Evolutionary conservation across 2,329 filamentous ascomycete genomes (phyloP), one percentile per base, ranked within the genome.

Genomic region (Fusarium albidum): DNA sequence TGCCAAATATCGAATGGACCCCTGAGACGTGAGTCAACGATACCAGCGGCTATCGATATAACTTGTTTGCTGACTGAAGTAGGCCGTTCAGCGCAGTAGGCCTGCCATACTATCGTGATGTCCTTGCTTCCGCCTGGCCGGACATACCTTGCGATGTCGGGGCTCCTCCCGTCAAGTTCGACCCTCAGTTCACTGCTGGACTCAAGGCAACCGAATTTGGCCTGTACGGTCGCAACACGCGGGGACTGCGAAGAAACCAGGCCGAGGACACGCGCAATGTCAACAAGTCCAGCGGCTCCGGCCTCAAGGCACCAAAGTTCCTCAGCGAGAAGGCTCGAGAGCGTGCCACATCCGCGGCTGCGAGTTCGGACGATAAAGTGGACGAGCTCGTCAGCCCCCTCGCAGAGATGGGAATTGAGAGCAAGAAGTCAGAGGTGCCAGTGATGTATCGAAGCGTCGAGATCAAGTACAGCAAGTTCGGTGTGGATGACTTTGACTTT

Each of bases 401-500:
- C 53, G 83, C 85, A n/a, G 85, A 88, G 31, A 78, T 85, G 49
- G 87, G 89, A 48, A 78, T 94, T 4, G 88, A 90, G 57, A 88
- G 89, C 59, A 84, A 89, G 49, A 90, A 91, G 59, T 85, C 89
- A 33, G 92, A 96, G 50, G 89, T 95, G 5, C 90, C 94, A 17
- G 84, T 90, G 9, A 91, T 95, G 78, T 99, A 99, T 72, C 88
- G 90, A 60, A 93, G 92, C 66, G 90, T 97, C 10, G 94, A 98
- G 72, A 99, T 99, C 76, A 97, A 97, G 71, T 99, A 98, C 78
- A 97, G 94, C 80, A 96, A 92, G 70, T 99, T 97, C 73, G 95
- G 95, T 15, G 92, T 99, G n/a, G 94, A 98, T 68, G 96, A 99
- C 73, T 99, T 99, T 71, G 95, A 99, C 73, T 99, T 99, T 75